Evolutionary conservation across 2,329 filamentous ascomycete genomes (phyloP).

Genomic region (Dactylonectria estremocensis): DNA sequence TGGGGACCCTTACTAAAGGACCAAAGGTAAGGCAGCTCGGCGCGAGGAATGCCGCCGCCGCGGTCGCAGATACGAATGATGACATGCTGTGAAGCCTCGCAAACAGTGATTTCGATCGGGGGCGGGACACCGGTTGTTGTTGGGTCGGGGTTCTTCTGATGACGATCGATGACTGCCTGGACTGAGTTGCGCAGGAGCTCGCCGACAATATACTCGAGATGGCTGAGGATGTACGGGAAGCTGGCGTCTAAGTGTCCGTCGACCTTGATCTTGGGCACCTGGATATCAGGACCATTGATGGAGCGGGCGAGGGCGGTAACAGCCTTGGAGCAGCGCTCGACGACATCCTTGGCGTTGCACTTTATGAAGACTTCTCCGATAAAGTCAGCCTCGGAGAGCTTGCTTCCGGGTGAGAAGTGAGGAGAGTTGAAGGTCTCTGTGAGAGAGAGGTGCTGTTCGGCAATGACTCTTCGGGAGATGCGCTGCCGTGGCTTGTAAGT

Average conservation of each 20-base stretch:
- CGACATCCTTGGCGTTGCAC: slow-evolving; percentile 91
- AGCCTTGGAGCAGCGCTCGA: slow-evolving; percentile 85
- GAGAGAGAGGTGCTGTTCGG: slow-evolving; percentile 95
- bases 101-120: slow-evolving; percentile 94
- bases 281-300: slow-evolving; percentile 79
- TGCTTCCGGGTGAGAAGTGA: slow-evolving; percentile 88
- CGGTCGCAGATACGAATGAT: slow-evolving; percentile 97
- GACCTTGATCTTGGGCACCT: slow-evolving; percentile 85
- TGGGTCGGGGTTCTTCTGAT: slow-evolving; percentile 59
- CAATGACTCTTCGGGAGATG: slow-evolving; percentile 96
- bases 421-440: slow-evolving; percentile 94
- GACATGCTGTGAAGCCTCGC: slow-evolving; percentile 93
- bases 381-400: slow-evolving; percentile 82
- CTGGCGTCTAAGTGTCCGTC: slow-evolving; percentile 89
- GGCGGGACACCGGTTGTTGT: slow-evolving; percentile 66
- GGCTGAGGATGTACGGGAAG: slow-evolving; percentile 96
- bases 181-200: slow-evolving; percentile 96
- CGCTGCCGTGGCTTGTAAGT: slow-evolving; percentile 66
- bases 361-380: slow-evolving; percentile 96
- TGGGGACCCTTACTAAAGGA: slow-evolving; percentile 95
- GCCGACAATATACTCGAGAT: slow-evolving; percentile 97
- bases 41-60: slow-evolving; percentile 90
- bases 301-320: slow-evolving; percentile 81
- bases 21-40: slow-evolving; percentile 92
- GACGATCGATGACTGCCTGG: slow-evolving; percentile 88